These are phyloP conservation scores for Pichia californica DNA, from an alignment of 805 yeast genomes.

Conservation along the genomic window DNA sequence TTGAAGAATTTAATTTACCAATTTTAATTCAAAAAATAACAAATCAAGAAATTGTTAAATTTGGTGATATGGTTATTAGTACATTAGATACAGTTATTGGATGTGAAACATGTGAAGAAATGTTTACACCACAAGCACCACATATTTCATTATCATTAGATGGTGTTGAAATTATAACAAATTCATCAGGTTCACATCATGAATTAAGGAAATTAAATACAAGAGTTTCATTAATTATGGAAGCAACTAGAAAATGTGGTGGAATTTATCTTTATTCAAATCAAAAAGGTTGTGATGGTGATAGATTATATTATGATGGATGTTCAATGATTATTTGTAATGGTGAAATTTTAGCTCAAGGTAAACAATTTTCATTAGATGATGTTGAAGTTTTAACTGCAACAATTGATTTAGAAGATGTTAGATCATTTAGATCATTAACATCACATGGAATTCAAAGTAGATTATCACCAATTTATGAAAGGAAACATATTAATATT, in stretches of 20 bases:
- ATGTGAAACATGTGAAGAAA: slow-evolving; percentile 97
- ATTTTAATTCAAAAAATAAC: slow-evolving; percentile 56
- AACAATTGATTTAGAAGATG: slow-evolving; percentile 88
- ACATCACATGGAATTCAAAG: slow-evolving; percentile 77
- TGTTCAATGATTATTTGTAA: slow-evolving; percentile 92
- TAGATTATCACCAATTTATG: slow-evolving; percentile 35
- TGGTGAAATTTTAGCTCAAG: slow-evolving; percentile 90
- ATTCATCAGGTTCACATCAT: slow-evolving; percentile 97
- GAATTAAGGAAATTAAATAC: slow-evolving; percentile 86
- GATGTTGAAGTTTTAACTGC: slow-evolving; percentile 97
- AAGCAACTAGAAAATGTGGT: slow-evolving; percentile 94
- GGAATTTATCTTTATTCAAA: slow-evolving; percentile 91
- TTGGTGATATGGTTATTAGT: slow-evolving; percentile 88
- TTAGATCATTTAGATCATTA: slow-evolving; percentile 67
- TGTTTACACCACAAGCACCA: slow-evolving; percentile 94
- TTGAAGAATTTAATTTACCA: slow-evolving; percentile 72
- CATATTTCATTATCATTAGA: slow-evolving; percentile 87
- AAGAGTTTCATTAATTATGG: slow-evolving; percentile 76
- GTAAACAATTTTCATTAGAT: slow-evolving; percentile 76
- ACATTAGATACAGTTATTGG: slow-evolving; percentile 87
- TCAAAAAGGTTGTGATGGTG: slow-evolving; percentile 98
- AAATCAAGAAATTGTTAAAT: slow-evolving; percentile 49
- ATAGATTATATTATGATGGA: slow-evolving; percentile 93
- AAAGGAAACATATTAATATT: slow-evolving; percentile 54
- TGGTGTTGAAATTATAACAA: slow-evolving; percentile 96